phyloP scores from a whole-genome alignment of 192 early-diverging fungal genomes.

The Dissophora globulifera region DNA sequence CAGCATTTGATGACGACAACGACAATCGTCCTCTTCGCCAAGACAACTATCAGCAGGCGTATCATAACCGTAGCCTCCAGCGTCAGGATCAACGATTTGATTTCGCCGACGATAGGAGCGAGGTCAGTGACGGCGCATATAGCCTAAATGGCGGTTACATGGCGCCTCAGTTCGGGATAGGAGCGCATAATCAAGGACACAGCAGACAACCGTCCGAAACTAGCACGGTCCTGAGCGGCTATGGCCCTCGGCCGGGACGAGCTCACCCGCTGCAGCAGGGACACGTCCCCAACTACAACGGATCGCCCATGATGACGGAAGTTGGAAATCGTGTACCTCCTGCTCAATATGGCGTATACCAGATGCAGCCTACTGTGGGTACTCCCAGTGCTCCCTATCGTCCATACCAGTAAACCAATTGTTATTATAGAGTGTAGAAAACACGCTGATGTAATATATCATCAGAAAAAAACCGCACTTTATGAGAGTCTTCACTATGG shows the following conservation, averaged over 20 bases:
- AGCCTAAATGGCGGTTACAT: background rate
- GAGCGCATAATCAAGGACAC: conserved; percentile 7
- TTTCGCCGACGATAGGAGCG: conserved; percentile 31
- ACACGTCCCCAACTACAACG: conserved; percentile 22
- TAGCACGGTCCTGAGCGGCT: conserved; percentile 37
- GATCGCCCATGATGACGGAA: conserved; percentile 37
- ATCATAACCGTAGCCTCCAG: conserved; percentile 33
- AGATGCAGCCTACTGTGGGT: background rate
- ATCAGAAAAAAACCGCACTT: no score
- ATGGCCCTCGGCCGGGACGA: conserved; percentile 4
- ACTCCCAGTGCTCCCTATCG: background rate
- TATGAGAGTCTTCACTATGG: no score
- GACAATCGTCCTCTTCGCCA: conserved; percentile 37
- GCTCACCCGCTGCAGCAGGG: conserved; percentile 41
- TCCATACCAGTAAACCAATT: background rate
- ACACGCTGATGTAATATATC: no score
- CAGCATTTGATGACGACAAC: conserved; percentile 31
- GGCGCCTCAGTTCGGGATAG: background rate
- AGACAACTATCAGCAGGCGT: conserved; percentile 38
- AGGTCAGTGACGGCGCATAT: conserved; percentile 25
- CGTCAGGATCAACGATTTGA: conserved; percentile 38
- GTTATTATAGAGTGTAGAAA: no score
- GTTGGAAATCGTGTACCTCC: conserved; percentile 17
- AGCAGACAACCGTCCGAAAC: conserved; percentile 29
- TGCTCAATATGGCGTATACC: conserved; percentile 23